Evolutionary conservation across 495 filamentous ascomycete species (phyloP).

Genomic region (Penicillium canariense): DNA sequence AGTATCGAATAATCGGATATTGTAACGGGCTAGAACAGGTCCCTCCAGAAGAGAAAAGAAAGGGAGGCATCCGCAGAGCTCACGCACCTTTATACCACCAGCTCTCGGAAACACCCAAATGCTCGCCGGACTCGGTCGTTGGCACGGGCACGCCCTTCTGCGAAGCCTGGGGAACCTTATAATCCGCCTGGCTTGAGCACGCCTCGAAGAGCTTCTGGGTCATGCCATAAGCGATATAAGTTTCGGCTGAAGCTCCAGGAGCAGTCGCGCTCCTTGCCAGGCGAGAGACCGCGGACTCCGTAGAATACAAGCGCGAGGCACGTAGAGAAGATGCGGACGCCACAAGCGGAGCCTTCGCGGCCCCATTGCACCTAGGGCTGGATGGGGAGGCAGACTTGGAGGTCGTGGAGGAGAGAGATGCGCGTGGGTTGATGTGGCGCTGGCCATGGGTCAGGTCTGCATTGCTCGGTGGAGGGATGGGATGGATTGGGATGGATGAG

Average conservation of each 20-base stretch:
- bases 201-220: conserved; percentile 77
- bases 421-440: conserved; percentile 11
- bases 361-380: neutral
- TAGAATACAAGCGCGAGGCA: conserved; percentile 7
- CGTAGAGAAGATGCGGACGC: neutral
- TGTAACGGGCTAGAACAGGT: neutral
- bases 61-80: neutral
- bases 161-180: conserved; percentile 59
- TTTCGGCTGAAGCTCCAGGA: conserved; percentile 52
- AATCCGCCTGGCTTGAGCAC: conserved; percentile 73
- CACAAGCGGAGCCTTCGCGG: neutral
- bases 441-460: conserved; percentile 5
- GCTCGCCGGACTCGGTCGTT: conserved; percentile 67
- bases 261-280: conserved; percentile 34
- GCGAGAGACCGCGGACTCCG: conserved; percentile 25
- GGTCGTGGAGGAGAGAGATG: conserved; percentile 8
- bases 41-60: neutral
- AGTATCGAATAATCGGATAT: neutral
- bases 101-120: conserved; percentile 69
- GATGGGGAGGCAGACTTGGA: neutral
- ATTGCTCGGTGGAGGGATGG: neutral
- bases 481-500: neutral
- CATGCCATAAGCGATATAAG: conserved; percentile 72
- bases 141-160: conserved; percentile 56
- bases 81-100: conserved; percentile 78